Evolutionary conservation across 768 basidiomycete genomes (phyloP), one percentile per base, ranked within the genome.

Genomic region (Lentinula sp.): DNA sequence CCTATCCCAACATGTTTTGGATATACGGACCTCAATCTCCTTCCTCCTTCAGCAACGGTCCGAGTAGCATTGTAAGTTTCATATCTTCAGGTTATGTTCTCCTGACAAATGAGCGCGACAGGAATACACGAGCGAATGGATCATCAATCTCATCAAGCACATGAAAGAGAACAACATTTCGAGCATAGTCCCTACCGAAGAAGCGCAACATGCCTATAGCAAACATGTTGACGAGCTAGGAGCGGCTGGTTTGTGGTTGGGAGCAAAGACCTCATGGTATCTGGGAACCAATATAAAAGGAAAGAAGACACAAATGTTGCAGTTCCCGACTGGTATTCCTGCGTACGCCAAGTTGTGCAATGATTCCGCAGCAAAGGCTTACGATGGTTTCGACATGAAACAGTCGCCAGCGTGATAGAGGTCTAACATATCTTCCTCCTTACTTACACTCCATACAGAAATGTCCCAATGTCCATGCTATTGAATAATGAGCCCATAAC

Each of bases 81-180:
- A 13, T 43, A 20, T 28, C 23, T 23, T 46, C 33, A 3, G 10
- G 23, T 13, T n/a, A n/a, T 46, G 5, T 46, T 18, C 50, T 1
- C 4, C 12, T 60, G 28, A 18, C 36, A 6, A 37, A 12, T 28
- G 8, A 35, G 51, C 36, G 43, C 28, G 18, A 41, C 48, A 71
- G 70, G 69, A 71, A 62, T 45, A 66, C 16, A 67, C 68, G 63
- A 61, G 67, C 20, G 64, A 66, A 49, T 71, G 70, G 70, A 66
- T 71, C 37, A 39, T 66, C 43, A 45, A 68, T 51, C 69, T 62
- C 36, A 60, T 70, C 23, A 57, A 52, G 12, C 20, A 65, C 53
- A 65, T 66, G 61, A 62, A 62, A n/a, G 28, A 66, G 13, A 61
- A 65, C 12, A 36, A 59, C 0, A 43, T 62, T 52, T 16, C 39